Conservation (phyloP, 495 filamentous ascomycete species). For the Venustampulla echinocandica region DNA sequence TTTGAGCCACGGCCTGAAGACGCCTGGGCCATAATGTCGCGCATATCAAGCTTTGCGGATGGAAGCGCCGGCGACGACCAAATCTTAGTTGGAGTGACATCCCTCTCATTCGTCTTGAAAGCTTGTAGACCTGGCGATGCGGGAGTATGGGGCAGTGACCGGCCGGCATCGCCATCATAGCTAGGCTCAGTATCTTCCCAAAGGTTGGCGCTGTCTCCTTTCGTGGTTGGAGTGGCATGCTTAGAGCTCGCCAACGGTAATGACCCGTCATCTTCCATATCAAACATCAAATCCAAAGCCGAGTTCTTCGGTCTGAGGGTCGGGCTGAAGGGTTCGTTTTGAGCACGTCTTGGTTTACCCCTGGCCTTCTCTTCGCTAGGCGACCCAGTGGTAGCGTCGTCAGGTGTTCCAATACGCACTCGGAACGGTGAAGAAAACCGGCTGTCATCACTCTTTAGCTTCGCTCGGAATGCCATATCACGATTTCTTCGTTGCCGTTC, state of each 20-base stretch:
- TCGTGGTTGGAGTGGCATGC: not conserved
- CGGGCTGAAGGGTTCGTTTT: constrained; percentile 45
- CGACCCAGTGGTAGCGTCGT: constrained; percentile 43
- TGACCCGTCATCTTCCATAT: constrained; percentile 79
- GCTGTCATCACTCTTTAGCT: constrained; percentile 50
- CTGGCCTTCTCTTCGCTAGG: constrained; percentile 46
- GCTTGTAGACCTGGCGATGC: constrained; percentile 1
- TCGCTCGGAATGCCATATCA: constrained; percentile 49
- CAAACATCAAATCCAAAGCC: constrained; percentile 74
- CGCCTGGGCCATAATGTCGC: constrained; percentile 77
- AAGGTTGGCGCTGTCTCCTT: not conserved
- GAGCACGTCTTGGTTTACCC: constrained; percentile 36
- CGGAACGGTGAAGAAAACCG: constrained; percentile 39
- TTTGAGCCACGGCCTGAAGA: constrained; percentile 53
- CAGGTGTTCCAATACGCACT: constrained; percentile 42
- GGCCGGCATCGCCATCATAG: not conserved
- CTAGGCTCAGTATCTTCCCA: constrained; percentile 7
- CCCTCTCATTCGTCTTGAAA: not conserved
- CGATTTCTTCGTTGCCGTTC: constrained; percentile 39
- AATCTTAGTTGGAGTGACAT: constrained; percentile 27
- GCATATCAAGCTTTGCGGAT: constrained; percentile 61
- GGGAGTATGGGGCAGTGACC: not conserved
- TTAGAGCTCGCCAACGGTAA: constrained; percentile 10
- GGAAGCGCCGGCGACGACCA: constrained; percentile 54
- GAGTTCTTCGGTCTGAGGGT: constrained; percentile 57